Evolutionary conservation across 345 rosid species (phyloP).

Genomic region (Salix arbutifolia): DNA sequence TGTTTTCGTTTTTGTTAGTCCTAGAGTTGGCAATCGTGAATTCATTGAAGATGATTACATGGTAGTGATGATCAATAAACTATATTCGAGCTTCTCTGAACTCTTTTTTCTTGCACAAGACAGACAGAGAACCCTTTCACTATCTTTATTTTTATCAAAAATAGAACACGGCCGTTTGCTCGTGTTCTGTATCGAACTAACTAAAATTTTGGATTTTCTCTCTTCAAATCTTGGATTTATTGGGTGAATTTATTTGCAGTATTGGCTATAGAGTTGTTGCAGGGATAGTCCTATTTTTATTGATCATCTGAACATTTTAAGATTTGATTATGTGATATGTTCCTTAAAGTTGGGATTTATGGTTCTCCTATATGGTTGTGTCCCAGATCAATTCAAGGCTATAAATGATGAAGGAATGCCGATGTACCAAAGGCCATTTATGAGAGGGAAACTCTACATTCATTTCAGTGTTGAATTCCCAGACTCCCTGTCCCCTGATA

Average conservation of each 20-base stretch:
- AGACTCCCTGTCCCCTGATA: slow-evolving; percentile 47
- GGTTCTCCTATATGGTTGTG: neutral
- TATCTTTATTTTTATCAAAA: neutral
- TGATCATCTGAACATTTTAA: neutral
- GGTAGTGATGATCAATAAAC: too few species aligned
- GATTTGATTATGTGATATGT: neutral
- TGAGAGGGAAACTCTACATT: slow-evolving; percentile 63
- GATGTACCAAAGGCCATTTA: slow-evolving; percentile 46
- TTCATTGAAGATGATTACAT: neutral
- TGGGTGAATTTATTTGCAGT: neutral
- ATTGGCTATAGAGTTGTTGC: neutral
- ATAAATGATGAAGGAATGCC: slow-evolving; percentile 35
- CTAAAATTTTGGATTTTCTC: neutral
- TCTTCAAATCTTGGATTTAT: neutral
- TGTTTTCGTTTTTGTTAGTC: neutral
- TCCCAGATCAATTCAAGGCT: slow-evolving; percentile 29
- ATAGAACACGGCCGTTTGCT: neutral
- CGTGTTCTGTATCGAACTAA: neutral
- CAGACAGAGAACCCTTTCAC: neutral
- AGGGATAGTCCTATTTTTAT: neutral
- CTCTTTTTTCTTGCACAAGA: neutral
- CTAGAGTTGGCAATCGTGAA: neutral
- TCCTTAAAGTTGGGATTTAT: neutral
- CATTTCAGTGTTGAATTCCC: slow-evolving; percentile 62
- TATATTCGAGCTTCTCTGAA: neutral